Conservation (phyloP, 495 filamentous ascomycete genomes). For the Annulohypoxylon stygium region DNA sequence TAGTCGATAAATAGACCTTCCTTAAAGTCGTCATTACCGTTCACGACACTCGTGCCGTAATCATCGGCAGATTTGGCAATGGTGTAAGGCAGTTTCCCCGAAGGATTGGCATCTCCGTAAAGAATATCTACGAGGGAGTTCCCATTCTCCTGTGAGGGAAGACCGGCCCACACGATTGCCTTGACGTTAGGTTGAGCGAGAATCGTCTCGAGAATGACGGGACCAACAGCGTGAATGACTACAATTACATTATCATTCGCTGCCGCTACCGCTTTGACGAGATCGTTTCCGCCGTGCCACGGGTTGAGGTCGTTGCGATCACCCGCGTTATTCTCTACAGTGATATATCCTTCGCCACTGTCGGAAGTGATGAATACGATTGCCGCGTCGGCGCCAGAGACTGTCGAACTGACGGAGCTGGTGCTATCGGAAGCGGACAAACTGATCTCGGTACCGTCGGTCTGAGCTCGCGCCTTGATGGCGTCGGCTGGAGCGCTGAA, state of each 20-base stretch:
- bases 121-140: conserved; percentile 87
- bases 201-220: conserved; percentile 86
- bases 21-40: conserved; percentile 72
- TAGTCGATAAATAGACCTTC: conserved; percentile 89
- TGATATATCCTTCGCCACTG: conserved; percentile 76
- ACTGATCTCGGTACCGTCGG: conserved; percentile 63
- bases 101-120: conserved; percentile 85
- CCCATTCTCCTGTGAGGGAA: conserved; percentile 93
- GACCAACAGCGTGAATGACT: conserved; percentile 91
- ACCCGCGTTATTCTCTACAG: conserved; percentile 69
- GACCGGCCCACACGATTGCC: conserved; percentile 86
- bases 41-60: conserved; percentile 75
- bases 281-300: conserved; percentile 80
- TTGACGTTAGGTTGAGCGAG: conserved; percentile 81
- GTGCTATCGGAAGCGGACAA: conserved; percentile 67
- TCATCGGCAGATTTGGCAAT: conserved; percentile 82
- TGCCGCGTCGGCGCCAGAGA: conserved; percentile 68
- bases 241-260: conserved; percentile 81
- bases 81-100: conserved; percentile 90
- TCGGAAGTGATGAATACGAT: conserved; percentile 77
- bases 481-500: conserved; percentile 69
- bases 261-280: conserved; percentile 74
- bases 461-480: conserved; percentile 60
- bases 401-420: conserved; percentile 60
- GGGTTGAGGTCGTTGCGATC: conserved; percentile 75